These are phyloP conservation scores for Talaromyces sp. DNA, from an alignment of 2,329 filamentous ascomycete species.

Conservation along the genomic window DNA sequence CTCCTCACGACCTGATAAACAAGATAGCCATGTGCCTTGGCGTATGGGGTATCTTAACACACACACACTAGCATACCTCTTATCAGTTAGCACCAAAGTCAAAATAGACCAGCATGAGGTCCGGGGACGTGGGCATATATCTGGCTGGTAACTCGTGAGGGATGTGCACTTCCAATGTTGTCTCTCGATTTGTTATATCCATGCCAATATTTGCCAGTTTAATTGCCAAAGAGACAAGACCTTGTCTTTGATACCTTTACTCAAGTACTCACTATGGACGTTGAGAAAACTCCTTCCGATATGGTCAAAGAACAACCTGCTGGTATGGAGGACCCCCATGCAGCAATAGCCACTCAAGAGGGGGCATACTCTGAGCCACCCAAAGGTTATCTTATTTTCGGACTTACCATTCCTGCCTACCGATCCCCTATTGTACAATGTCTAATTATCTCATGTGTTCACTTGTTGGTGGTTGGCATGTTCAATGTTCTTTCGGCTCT, in stretches of 20 bases:
- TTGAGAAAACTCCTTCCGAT: not conserved
- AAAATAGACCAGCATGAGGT: not conserved
- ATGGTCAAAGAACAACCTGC: conserved; percentile 6
- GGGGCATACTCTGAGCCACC: conserved; percentile 4
- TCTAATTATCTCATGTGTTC: conserved; percentile 13
- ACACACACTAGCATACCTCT: not conserved
- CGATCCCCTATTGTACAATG: conserved; percentile 13
- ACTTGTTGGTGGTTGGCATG: conserved; percentile 16
- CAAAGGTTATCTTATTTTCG: conserved; percentile 11
- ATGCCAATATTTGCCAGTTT: not conserved
- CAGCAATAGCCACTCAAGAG: not conserved
- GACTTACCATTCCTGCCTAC: conserved; percentile 13
- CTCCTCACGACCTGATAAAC: not conserved
- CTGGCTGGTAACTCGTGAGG: not conserved
- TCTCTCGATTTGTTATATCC: not conserved
- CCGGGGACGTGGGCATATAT: not conserved
- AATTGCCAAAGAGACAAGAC: not conserved
- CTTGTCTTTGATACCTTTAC: not conserved
- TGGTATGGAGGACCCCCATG: not conserved
- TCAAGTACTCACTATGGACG: not conserved
- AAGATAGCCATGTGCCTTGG: not conserved
- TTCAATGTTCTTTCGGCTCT: conserved; percentile 16
- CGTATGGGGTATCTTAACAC: not conserved
- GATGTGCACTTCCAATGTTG: not conserved
- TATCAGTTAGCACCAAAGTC: not conserved